These are phyloP conservation scores for Ogataea paraovalis DNA, from an alignment of 805 yeast genomes.

Conservation along the genomic window DNA sequence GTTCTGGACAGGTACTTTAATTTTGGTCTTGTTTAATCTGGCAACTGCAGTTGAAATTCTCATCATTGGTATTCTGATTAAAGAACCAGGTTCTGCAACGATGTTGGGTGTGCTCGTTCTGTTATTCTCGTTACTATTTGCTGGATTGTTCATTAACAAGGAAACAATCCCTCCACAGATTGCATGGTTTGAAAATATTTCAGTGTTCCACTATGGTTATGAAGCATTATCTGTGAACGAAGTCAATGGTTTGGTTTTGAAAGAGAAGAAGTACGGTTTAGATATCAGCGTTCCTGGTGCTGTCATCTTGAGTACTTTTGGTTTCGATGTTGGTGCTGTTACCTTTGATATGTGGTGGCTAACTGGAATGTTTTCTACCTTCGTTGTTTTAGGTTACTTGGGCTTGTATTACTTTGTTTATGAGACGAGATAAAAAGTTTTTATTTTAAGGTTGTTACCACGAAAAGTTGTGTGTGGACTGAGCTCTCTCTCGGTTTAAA, in stretches of 20 bases:
- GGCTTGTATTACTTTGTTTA: conserved; percentile 70
- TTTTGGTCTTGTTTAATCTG: conserved; percentile 77
- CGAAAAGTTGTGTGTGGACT: background rate
- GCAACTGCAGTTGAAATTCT: conserved; percentile 82
- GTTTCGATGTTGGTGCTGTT: conserved; percentile 80
- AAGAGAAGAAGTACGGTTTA: conserved; percentile 87
- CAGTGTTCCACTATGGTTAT: conserved; percentile 93
- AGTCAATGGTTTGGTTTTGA: conserved; percentile 77
- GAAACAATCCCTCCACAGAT: conserved; percentile 48
- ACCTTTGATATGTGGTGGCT: conserved; percentile 62
- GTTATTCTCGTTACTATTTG: conserved; percentile 82
- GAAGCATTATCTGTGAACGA: conserved; percentile 92
- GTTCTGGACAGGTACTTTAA: conserved; percentile 62
- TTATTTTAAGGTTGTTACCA: too few species aligned
- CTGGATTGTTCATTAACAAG: conserved; percentile 89
- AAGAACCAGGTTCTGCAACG: conserved; percentile 90
- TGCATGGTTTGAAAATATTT: conserved; percentile 74
- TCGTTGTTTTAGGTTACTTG: conserved; percentile 66
- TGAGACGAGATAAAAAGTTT: conserved; percentile 55
- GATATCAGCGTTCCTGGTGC: conserved; percentile 98
- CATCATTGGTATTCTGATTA: conserved; percentile 80
- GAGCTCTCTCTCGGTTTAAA: too few species aligned
- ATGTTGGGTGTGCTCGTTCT: conserved; percentile 80
- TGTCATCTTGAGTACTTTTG: conserved; percentile 91
- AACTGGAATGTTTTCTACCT: conserved; percentile 50